Base-by-base conservation (phyloP, 176 grass and related monocot species). In the Eragrostis curvula region DNA sequence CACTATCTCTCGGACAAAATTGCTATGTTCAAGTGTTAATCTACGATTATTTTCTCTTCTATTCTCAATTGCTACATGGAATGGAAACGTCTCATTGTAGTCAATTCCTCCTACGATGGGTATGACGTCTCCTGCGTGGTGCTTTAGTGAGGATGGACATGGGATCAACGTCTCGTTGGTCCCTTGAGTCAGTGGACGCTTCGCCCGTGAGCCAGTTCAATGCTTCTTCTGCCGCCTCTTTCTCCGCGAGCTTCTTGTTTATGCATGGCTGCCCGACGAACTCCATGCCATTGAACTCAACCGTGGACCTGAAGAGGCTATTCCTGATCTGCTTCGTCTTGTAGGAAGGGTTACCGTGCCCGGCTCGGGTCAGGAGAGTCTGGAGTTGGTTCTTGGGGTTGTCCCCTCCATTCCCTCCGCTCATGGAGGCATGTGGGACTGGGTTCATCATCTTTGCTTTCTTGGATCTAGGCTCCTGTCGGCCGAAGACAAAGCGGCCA, bases 221-320 rank as follows among this genome's bases (percentile, higher is more conserved):
- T 0, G 96, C 96, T 79, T 98, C 93, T 0, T 73, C 66, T 7
- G 96, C 96, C 0, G 93, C 93, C 5, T 98, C 93, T 74, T 98
- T 98, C 85, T 95, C 93, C 1, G 96, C 93, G 2, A 91, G 90
- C 75, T 98, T 98, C 91, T 98, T 98, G 74, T 65, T 98, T 16
- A 81, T 84, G n/a, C 85, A 93, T 0, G 96, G 82, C 82, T 95
- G 82, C 49, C 96, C 96, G 27, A 98, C 85, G 5, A 98, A 98
- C 85, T 93, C 82, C 96, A 98, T 98, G 50, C 96, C 90, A 6
- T 95, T 95, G 68, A 98, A 98, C 75, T 91, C 90, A 3, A 98
- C 96, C 0, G 79, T 95, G 2, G 93, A 84, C 82, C 96, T 84
- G 79, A 91, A 98, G 45, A 79, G 79, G 66, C 58, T 80, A 65